Base-by-base conservation (phyloP, 2,329 filamentous ascomycete genomes). In the Plectosphaerella cucumerina region DNA sequence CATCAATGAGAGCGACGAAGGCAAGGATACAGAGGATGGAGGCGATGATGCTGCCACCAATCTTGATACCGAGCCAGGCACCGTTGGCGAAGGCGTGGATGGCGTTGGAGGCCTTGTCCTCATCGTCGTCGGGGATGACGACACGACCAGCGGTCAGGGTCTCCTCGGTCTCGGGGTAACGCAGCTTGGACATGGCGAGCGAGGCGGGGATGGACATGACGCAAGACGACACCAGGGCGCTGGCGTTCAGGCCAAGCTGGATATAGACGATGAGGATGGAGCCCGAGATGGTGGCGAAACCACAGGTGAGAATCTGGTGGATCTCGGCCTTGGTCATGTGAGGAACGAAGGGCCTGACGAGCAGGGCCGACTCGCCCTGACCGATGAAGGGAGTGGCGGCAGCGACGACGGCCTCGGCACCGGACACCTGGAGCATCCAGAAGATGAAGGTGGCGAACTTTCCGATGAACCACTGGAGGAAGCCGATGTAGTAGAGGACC, bases 181-280 rank as follows among this genome's bases (percentile, higher is more conserved):
- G 87, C 61, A 96, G 78, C 73, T 96, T 96, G 56, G 88, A 93
- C 54, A 94, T 85, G 47, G 91, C 91, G 14, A 97, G 78, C 4
- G 90, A 95, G 1, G 91, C 91, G 0, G 92, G 92, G 57, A 96
- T 96, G 60, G 87, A 92, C 92, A 97, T 97, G 67, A 96, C 91
- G 65, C 91, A 96, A 8, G 89, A 92, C 2, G 90, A 96, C 23
- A 96, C 87, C 44, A 97, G 77, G 3, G 89, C 91, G 66, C 95
- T 87, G 1, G 89, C 77, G 67, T 91, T 94, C 50, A 96, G 77
- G 39, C 91, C 91, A 61, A 96, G 83, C 23, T 77, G 75, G 56
- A 96, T 92, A 69, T 96, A 97, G 14, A 88, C 89, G 23, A 94
- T 86, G 35, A 97, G 75, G 12, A 95, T 89, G 61, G 86, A 90